These are phyloP conservation scores for Phalaenopsis equestris DNA, from an alignment of 106 monocot genomes.

Conservation along the genomic window DNA sequence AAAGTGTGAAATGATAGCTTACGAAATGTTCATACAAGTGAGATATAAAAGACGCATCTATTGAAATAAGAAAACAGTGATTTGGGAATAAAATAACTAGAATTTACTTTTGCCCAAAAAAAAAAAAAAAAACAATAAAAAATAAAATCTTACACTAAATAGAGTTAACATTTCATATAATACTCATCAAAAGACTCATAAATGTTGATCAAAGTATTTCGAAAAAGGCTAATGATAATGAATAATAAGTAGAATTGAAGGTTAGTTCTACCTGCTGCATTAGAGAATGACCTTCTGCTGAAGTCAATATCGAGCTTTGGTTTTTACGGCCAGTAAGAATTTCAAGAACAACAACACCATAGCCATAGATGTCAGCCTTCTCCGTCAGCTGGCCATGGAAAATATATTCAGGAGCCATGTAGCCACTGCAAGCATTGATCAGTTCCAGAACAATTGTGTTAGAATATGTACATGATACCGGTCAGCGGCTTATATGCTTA, in stretches of 20 bases:
- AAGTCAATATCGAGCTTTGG: conserved; percentile 23
- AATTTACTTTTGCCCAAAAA: neutral
- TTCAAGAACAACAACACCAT: conserved; percentile 50
- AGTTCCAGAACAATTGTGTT: neutral
- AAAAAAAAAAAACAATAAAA: no score
- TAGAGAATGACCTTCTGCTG: conserved; percentile 34
- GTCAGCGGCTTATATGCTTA: neutral
- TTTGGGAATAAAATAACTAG: neutral
- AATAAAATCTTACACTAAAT: neutral
- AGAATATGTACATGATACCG: neutral
- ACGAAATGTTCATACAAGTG: no score
- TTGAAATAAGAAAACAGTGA: no score
- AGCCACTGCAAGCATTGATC: conserved; percentile 32
- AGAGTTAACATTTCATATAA: neutral
- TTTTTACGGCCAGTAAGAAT: conserved; percentile 46
- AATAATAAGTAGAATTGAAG: neutral
- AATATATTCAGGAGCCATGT: conserved; percentile 73
- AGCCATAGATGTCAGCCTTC: conserved; percentile 57
- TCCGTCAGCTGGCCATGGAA: conserved; percentile 61
- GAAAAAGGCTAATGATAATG: neutral
- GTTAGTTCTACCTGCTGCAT: conserved; percentile 4
- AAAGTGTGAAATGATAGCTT: no score
- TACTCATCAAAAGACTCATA: neutral
- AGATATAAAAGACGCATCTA: no score
- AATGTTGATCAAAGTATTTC: neutral